Base-by-base conservation (phyloP, 2,329 filamentous ascomycete species). In the Harringtonia lauricola region DNA sequence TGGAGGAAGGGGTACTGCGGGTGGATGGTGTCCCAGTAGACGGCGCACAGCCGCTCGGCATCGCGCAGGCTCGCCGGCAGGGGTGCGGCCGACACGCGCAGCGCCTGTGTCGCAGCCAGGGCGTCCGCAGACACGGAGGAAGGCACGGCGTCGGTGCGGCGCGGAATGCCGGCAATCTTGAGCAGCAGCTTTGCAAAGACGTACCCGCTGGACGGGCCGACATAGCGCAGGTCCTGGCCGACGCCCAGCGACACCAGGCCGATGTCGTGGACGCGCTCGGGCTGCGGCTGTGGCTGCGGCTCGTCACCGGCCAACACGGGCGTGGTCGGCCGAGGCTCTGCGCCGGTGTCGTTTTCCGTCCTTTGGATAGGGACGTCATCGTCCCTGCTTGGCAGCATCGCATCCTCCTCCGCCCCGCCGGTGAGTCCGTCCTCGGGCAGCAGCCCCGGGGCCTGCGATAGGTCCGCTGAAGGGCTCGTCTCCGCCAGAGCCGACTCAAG, bases 121-220 rank as follows among this genome's bases (percentile, higher is more conserved):
- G 29, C 12, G 14, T 41, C 30, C 39, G 14, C 29, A 19, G 28
- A 28, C 39, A 34, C 31, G 29, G 29, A 40, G 31, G 19, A n/a
- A n/a, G n/a, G 39, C 22, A 3, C 39, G 39, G 13, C 31, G 39
- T 13, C 39, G 17, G 9, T 40, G 22, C 4, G 39, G 22, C 4
- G 65, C 24, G 24, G 24, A 26, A 26, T 26, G 53, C 42, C 64
- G 64, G 8, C 59, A 26, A 26, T 26, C 10, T 26, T 63, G 19
- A 63, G 58, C 13, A 74, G 60, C 50, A 74, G 63, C 3, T 68
- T 66, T 2, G 70, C 69, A 13, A 75, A 62, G 35, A 72, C 72
- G 44, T 71, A 72, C 1, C 72, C 72, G 31, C 71, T 75, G 0
- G 72, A 76, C 3, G 72, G 72, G 0, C 72, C 72, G 14, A 76